Evolutionary conservation across 495 filamentous ascomycete genomes (phyloP).

Genomic region (Aspergillus biplanus): DNA sequence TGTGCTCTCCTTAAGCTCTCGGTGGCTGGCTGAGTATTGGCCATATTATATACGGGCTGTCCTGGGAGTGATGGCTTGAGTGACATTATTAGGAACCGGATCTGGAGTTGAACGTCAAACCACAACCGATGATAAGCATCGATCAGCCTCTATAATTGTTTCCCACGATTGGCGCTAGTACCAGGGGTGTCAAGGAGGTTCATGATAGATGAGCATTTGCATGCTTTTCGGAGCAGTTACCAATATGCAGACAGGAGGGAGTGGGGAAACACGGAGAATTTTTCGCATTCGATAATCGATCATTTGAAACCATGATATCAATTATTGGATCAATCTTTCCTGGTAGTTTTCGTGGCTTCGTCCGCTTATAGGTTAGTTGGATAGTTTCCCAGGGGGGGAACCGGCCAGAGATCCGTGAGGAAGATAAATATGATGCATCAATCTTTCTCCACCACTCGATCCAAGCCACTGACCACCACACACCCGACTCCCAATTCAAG

Average conservation of each 20-base stretch:
- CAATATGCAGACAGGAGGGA: not conserved
- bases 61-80: too few relatives aligned
- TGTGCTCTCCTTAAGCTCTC: too few relatives aligned
- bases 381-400: not conserved
- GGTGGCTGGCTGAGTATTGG: too few relatives aligned
- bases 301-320: constrained; percentile 10
- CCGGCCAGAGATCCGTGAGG: not conserved
- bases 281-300: constrained; percentile 7
- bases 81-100: too few relatives aligned
- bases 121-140: not conserved
- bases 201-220: constrained; percentile 3
- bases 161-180: not conserved
- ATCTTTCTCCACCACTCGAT: constrained; percentile 6
- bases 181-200: not conserved
- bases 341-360: not conserved
- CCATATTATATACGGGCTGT: too few relatives aligned
- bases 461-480: not conserved
- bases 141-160: constrained; percentile 12
- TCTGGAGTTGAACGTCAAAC: too few relatives aligned
- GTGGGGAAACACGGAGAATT: constrained; percentile 6
- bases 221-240: constrained; percentile 2
- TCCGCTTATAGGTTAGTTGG: constrained; percentile 1
- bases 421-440: constrained; percentile 12
- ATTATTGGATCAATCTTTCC: constrained; percentile 3
- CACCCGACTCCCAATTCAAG: not conserved